These are phyloP conservation scores for Carex littledalei DNA, from an alignment of 176 grass and related monocot species.

Conservation along the genomic window DNA sequence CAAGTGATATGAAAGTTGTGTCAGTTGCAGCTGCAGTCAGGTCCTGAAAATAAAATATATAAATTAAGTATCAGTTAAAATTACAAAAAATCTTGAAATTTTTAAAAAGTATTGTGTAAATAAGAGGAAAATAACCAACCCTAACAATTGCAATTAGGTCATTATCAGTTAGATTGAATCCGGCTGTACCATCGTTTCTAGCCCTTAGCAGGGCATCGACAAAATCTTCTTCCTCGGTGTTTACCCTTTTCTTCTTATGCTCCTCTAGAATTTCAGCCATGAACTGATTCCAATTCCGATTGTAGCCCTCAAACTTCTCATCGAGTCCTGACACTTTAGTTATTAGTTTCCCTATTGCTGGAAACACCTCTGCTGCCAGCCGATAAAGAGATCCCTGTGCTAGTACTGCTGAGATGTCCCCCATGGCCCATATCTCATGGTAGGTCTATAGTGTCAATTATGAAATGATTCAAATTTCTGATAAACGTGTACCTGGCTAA, in stretches of 20 bases:
- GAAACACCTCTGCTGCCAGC: constrained; percentile 44
- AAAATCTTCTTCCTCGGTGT: constrained; percentile 35
- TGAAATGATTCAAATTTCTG: background rate
- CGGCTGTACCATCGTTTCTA: constrained; percentile 15
- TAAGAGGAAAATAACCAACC: constrained; percentile 16
- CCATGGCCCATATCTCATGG: background rate
- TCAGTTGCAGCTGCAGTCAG: constrained; percentile 54
- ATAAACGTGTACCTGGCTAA: background rate
- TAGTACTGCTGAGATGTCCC: constrained; percentile 5
- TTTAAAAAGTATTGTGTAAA: background rate
- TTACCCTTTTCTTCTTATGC: constrained; percentile 29
- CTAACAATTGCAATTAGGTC: constrained; percentile 33
- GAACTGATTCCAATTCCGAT: constrained; percentile 34
- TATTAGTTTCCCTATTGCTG: constrained; percentile 26
- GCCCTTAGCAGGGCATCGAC: constrained; percentile 43
- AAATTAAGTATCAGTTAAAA: background rate
- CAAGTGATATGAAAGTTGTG: constrained; percentile 32
- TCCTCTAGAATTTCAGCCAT: constrained; percentile 33
- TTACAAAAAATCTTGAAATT: background rate
- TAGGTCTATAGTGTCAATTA: background rate
- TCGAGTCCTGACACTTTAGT: constrained; percentile 30
- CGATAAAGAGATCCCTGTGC: constrained; percentile 19
- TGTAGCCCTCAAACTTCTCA: constrained; percentile 29
- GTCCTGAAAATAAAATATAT: constrained; percentile 30
- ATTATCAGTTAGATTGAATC: constrained; percentile 34